Evolutionary conservation across 2,329 filamentous ascomycete genomes (phyloP).

Genomic region (Alternaria triticimaculans): DNA sequence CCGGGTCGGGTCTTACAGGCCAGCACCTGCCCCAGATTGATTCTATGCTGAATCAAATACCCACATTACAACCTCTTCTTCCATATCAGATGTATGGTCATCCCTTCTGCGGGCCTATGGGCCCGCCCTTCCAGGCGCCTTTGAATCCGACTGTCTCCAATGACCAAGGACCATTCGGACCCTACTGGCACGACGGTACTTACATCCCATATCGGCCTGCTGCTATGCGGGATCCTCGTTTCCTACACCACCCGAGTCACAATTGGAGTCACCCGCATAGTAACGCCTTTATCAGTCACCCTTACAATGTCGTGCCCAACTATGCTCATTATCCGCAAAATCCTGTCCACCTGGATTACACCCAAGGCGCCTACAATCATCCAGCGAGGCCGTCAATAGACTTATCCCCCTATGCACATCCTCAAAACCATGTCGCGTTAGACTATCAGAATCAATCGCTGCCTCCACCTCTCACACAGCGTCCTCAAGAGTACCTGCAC

Average conservation of each 20-base stretch:
- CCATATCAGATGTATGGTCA: conserved; percentile 57
- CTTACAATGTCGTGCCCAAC: conserved; percentile 33
- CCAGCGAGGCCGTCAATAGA: conserved; percentile 31
- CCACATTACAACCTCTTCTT: conserved; percentile 61
- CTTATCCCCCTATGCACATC: conserved; percentile 33
- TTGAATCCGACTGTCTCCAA: conserved; percentile 51
- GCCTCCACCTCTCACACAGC: conserved; percentile 29
- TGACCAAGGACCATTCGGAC: conserved; percentile 49
- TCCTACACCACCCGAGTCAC: conserved; percentile 37
- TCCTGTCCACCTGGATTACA: conserved; percentile 34
- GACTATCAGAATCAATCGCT: conserved; percentile 38
- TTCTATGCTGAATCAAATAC: conserved; percentile 66
- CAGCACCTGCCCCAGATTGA: conserved; percentile 62
- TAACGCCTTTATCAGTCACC: conserved; percentile 33
- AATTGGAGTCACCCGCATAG: conserved; percentile 44
- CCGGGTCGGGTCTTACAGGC: conserved; percentile 43
- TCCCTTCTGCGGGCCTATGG: conserved; percentile 41
- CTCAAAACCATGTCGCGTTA: conserved; percentile 29
- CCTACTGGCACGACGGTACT: conserved; percentile 52
- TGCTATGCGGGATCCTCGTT: conserved; percentile 50
- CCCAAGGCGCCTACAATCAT: conserved; percentile 31
- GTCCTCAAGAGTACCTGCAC: conserved; percentile 33
- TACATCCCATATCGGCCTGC: conserved; percentile 51
- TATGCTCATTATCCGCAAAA: conserved; percentile 36
- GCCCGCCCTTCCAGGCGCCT: conserved; percentile 42